phyloP scores from a whole-genome alignment of 192 early-diverging fungal species.

The Podila epigama region DNA sequence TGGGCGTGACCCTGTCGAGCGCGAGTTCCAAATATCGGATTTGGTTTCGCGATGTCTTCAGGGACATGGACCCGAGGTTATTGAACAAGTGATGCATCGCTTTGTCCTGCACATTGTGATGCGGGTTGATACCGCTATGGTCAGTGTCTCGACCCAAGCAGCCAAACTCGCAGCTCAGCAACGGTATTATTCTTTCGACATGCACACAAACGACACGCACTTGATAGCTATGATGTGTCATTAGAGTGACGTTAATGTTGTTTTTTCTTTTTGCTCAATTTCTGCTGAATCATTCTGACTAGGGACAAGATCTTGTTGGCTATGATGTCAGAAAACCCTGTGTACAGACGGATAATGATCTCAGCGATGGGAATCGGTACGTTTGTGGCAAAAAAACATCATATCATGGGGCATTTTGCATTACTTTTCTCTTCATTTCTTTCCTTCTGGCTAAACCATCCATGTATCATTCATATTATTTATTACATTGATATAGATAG shows the following conservation, averaged over 20 bases:
- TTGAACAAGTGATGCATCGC: constrained; percentile 21
- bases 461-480: neutral
- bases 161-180: constrained; percentile 40
- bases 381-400: no score
- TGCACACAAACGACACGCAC: neutral
- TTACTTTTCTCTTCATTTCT: neutral
- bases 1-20: neutral
- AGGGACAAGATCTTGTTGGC: constrained; percentile 37
- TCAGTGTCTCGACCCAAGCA: constrained; percentile 12
- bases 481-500: neutral
- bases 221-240: no score
- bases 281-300: neutral
- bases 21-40: constrained; percentile 23
- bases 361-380: constrained; percentile 24
- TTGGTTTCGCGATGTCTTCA: constrained; percentile 17
- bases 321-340: constrained; percentile 29
- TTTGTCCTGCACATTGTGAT: constrained; percentile 28
- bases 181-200: constrained; percentile 4
- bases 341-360: constrained; percentile 30
- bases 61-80: constrained; percentile 17
- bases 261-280: neutral
- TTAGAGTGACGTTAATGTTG: no score
- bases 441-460: neutral
- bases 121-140: constrained; percentile 40
- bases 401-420: no score